Base-by-base conservation (phyloP, 176 grass and related monocot genomes). In the Ensete ventricosum region DNA sequence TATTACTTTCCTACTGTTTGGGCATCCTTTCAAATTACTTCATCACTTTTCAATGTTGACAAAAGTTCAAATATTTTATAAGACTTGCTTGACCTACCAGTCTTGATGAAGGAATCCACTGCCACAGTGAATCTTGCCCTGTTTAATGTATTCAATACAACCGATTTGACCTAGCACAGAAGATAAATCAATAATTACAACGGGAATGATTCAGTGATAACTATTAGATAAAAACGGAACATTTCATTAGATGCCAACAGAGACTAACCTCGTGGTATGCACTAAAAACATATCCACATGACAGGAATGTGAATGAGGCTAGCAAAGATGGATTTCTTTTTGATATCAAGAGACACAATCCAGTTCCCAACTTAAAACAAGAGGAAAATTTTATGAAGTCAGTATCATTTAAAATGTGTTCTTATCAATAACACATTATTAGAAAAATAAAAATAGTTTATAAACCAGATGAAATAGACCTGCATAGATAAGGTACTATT, bases 21-120 rank as follows among this genome's bases (percentile, higher is more conserved):
- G 26, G 26, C 55, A 58, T 4, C 55, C 2, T 43, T 50, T 50
- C 34, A 11, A 50, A 16, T 14, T 70, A 50, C 16, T 50, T 70
- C 16, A 16, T 7, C 16, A 70, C 48, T 20, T 50, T 14, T 70
- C n/a, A 10, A 1, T 11, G 2, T 13, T 19, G 12, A 77, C 13
- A 24, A 22, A 60, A 48, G 20, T 64, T 52, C 29, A 59, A 50
- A n/a, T 17, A 67, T 29, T 69, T 69, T 43, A 50, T 25, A 55
- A 48, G 27, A 57, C 48, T 21, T 55, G 53, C 55, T 53, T 77
- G 55, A 55, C 80, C 1, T 88, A 94, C 96, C 96, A 73, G 91
- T 99, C 73, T 89, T 94, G 85, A 99, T 95, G 71, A 99, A 99
- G 21, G 96, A 99, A 88, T 99, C 86, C 73, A 99, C 96, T 59